Evolutionary conservation across 139 green algal genomes (phyloP).

Genomic region (Asterochloris erici): DNA sequence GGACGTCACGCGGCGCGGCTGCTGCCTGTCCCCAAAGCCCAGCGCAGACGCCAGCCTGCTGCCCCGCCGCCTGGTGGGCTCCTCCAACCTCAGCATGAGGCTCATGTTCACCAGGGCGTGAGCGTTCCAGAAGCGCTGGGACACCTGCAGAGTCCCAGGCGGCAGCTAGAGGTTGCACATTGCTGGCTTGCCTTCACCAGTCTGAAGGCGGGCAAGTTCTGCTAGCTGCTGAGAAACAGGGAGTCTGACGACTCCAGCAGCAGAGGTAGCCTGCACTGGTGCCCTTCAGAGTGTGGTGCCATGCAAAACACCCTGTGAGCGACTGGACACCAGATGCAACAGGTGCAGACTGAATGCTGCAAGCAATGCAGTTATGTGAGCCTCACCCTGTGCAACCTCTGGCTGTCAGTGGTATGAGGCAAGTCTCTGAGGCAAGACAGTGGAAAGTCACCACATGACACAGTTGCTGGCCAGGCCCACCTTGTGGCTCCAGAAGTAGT

Average conservation of each 20-base stretch:
- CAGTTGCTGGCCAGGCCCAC: neutral
- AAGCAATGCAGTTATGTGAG: too few species aligned
- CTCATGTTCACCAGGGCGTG: constrained; percentile 47
- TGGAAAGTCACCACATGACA: neutral
- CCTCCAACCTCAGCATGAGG: constrained; percentile 13
- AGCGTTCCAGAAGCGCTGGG: constrained; percentile 40
- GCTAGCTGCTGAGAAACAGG: too few species aligned
- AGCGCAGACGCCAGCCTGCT: neutral
- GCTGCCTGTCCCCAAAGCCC: neutral
- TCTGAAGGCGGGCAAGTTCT: too few species aligned
- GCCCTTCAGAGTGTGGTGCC: too few species aligned
- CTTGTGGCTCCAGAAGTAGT: constrained; percentile 38
- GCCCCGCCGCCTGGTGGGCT: neutral
- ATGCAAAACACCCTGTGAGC: neutral
- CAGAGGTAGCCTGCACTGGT: too few species aligned
- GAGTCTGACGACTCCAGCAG: too few species aligned
- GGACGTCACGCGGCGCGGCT: neutral
- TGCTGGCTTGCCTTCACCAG: too few species aligned
- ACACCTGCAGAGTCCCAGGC: constrained; percentile 28
- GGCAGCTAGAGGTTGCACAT: neutral
- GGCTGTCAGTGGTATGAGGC: too few species aligned
- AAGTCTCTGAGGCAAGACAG: too few species aligned
- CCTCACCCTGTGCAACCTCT: neutral
- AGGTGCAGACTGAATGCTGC: neutral
- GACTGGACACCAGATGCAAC: neutral